These are phyloP conservation scores for Backusella mclennaniae DNA, from an alignment of 192 early-diverging fungal genomes.

Conservation along the genomic window DNA sequence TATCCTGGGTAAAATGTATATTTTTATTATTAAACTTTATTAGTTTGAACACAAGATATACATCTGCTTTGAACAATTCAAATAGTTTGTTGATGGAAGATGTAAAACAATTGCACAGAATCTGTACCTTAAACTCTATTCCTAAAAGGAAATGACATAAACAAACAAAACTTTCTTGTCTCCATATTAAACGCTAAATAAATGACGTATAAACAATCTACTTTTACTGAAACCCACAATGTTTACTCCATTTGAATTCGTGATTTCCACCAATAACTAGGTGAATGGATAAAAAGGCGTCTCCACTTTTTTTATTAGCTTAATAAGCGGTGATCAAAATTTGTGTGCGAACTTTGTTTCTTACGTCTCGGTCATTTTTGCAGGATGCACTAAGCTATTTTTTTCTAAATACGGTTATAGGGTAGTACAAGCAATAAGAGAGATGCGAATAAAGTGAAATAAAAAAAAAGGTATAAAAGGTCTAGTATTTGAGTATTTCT, in stretches of 20 bases:
- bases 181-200: background rate
- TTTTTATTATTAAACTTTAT: background rate
- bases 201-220: background rate
- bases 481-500: background rate
- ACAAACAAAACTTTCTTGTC: background rate
- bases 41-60: background rate
- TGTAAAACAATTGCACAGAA: background rate
- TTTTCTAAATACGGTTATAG: background rate
- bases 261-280: background rate
- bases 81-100: background rate
- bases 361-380: background rate
- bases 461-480: background rate
- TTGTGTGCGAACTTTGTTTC: background rate
- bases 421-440: background rate
- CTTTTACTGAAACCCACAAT: background rate
- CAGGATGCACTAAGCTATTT: background rate
- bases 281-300: background rate
- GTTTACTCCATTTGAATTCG: background rate
- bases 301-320: background rate
- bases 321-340: background rate
- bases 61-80: background rate
- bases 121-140: background rate
- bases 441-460: background rate
- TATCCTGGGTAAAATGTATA: background rate
- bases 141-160: background rate